phyloP scores from a whole-genome alignment of 2,329 filamentous ascomycete species.

The Diaporthe vexans region DNA sequence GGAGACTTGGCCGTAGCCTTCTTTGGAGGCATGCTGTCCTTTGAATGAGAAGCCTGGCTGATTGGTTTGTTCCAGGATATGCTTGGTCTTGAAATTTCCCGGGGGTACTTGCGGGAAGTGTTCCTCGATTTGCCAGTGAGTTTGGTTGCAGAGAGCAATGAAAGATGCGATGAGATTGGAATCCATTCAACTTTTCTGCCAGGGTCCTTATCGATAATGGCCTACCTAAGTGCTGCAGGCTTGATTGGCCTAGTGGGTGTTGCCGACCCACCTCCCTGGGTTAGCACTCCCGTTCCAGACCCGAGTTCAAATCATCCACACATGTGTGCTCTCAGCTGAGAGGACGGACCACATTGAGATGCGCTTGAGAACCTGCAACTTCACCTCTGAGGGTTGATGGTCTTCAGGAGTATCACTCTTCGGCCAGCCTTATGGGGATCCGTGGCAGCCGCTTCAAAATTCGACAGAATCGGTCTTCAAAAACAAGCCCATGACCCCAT shows the following conservation, averaged over 20 bases:
- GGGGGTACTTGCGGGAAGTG: neutral
- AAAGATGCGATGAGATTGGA: constrained; percentile 22
- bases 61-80: neutral
- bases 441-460: too few species aligned
- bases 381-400: neutral
- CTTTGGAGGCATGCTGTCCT: constrained; percentile 31
- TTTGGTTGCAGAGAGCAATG: neutral
- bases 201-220: constrained; percentile 35
- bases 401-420: neutral
- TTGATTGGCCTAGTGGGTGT: neutral
- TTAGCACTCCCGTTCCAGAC: neutral
- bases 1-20: constrained; percentile 29
- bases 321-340: neutral
- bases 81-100: neutral
- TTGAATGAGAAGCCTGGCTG: neutral
- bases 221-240: neutral
- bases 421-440: neutral
- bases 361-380: neutral
- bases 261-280: neutral
- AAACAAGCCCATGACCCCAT: constrained; percentile 15
- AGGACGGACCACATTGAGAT: neutral
- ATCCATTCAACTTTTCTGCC: constrained; percentile 32
- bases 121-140: neutral
- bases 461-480: neutral
- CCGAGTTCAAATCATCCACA: neutral